Base-by-base conservation (phyloP, 306 rosid genomes). In the Quercus engelmannii region DNA sequence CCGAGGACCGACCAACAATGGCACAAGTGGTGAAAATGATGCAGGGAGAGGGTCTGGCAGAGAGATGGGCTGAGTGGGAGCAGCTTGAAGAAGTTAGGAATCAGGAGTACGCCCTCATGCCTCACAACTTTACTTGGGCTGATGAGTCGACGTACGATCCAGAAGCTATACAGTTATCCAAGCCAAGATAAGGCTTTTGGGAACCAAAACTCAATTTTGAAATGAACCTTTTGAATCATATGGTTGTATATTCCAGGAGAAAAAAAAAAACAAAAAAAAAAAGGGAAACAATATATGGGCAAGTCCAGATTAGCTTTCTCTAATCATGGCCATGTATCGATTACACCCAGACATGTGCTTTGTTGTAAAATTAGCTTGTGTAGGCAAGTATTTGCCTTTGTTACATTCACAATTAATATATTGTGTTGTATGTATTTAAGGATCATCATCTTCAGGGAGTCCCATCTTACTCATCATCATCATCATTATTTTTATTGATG, bases 61-160 rank as follows among this genome's bases (percentile, higher is more conserved):
- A 91, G 83, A 85, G 92, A 86, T 93, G 98, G 98, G 95, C 89
- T 3, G 86, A 89, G 30, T 93, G 98, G 98, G 84, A 88, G 77
- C 90, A 88, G 71, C 90, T 86, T 55, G 97, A 90, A 79, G 90
- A 86, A 73, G 82, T 58, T 9, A 88, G 91, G 85, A 88, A 71
- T 82, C 83, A 71, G 79, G 92, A 91, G 57, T 75, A 83, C 41
- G 76, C 90, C 26, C 86, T 68, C 41, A 75, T 69, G 83, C 85
- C 92, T 74, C 97, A 91, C 80, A 84, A 78, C 23, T 92, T 94
- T 86, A 78, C 80, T 74, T 95, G 98, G 99, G 87, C 80, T 74
- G 96, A 85, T 21, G 99, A 95, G 70, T 79, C 92, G 14, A 91
- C 89, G n/a, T 88, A 86, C 49, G 96, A 91, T 82, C 99, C 87